These are phyloP conservation scores for Hygrophorus pudorinus DNA, from an alignment of 768 basidiomycete species.

Conservation along the genomic window DNA sequence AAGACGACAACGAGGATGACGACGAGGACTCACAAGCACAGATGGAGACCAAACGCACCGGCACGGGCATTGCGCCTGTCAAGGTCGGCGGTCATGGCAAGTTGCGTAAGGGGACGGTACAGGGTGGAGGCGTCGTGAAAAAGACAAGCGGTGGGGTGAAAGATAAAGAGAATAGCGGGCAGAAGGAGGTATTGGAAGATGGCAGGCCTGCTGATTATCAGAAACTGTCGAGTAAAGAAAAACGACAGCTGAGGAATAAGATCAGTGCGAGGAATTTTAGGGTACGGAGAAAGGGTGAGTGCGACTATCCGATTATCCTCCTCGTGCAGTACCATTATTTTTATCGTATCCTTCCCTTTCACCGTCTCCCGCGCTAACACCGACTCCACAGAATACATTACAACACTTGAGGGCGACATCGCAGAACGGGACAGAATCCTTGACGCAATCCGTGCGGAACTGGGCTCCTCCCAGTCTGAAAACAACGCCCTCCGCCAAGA, in stretches of 20 bases:
- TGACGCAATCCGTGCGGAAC: constrained; percentile 75
- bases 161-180: constrained; percentile 28
- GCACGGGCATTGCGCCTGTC: constrained; percentile 40
- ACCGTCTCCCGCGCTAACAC: not conserved
- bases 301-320: not conserved
- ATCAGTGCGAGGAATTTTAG: constrained; percentile 92
- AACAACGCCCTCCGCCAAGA: constrained; percentile 77
- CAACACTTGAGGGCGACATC: constrained; percentile 88
- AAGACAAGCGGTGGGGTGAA: constrained; percentile 19
- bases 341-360: not conserved
- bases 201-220: constrained; percentile 52
- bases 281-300: constrained; percentile 80
- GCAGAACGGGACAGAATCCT: constrained; percentile 87
- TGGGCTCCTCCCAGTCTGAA: constrained; percentile 71
- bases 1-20: constrained; percentile 20
- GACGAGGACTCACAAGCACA: constrained; percentile 17
- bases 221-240: constrained; percentile 93
- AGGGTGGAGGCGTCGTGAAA: constrained; percentile 67
- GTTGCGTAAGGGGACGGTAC: constrained; percentile 57
- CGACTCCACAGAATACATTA: constrained; percentile 71
- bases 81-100: constrained; percentile 53
- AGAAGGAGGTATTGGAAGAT: not conserved
- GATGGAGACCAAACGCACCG: constrained; percentile 24
- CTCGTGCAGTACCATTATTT: not conserved
- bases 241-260: constrained; percentile 94